Percentiles rank a stretch among this genome's conserved stretches.
Evolutionary conservation across 2,329 filamentous ascomycete genomes (phyloP).

Genomic region (Pseudogymnoascus sp.): DNA sequence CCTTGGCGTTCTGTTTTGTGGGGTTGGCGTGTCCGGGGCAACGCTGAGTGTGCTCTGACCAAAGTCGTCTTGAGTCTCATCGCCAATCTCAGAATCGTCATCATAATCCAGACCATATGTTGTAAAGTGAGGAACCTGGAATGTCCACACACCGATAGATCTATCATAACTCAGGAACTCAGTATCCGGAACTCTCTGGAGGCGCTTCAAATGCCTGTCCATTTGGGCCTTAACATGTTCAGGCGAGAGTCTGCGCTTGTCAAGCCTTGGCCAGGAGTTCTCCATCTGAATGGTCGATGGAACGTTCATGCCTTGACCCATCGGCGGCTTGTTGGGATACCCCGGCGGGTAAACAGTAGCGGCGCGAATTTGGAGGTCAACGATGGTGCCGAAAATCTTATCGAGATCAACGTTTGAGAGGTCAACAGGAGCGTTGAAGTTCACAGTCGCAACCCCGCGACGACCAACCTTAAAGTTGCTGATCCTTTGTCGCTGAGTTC

Average conservation of each 20-base stretch:
- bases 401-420: conserved; percentile 71
- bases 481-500: conserved; percentile 67
- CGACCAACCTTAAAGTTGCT: conserved; percentile 74
- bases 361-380: conserved; percentile 66
- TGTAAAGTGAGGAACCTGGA: conserved; percentile 92
- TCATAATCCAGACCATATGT: conserved; percentile 78
- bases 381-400: conserved; percentile 67
- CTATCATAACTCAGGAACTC: conserved; percentile 73
- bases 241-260: conserved; percentile 43
- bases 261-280: conserved; percentile 81
- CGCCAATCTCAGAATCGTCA: conserved; percentile 55
- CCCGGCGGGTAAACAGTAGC: conserved; percentile 71
- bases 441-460: conserved; percentile 68
- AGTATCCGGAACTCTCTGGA: conserved; percentile 72
- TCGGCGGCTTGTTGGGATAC: conserved; percentile 62
- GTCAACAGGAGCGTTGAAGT: conserved; percentile 76
- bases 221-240: conserved; percentile 58
- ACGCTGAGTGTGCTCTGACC: conserved; percentile 42
- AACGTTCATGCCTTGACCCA: conserved; percentile 85
- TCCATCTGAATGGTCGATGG: conserved; percentile 80
- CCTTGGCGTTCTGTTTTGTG: conserved; percentile 22
- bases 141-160: conserved; percentile 78
- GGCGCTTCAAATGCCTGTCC: conserved; percentile 72
- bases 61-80: conserved; percentile 35
- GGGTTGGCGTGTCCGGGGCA: conserved; percentile 35